Evolutionary conservation across 2,329 filamentous ascomycete species (phyloP), one percentile per base, ranked within the genome.

Genomic region (Xylariaceae sp.): DNA sequence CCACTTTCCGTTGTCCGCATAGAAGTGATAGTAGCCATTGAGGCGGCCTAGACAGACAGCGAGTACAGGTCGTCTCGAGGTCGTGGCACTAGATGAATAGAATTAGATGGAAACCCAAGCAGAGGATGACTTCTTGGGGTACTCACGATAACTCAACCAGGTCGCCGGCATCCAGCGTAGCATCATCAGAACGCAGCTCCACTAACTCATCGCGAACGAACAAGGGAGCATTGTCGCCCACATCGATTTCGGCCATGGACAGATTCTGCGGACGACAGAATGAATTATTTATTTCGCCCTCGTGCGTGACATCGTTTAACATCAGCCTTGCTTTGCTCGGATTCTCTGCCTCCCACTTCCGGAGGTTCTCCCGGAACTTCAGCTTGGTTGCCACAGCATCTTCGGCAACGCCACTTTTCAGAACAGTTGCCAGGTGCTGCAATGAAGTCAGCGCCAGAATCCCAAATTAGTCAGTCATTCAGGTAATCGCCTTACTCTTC

Each of bases 1-100:
- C 73, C 77, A 78, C 65, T 77, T 78, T 62, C 82, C 82, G 13
- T 75, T 78, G 63, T 69, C 76, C 35, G 79, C 78, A 68, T 83
- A 84, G 67, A 80, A 83, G 67, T 84, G 81, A 64, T 82, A 74
- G 48, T 78, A 73, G 15, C 77, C 77, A 45, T 79, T 76, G 63
- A 81, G 76, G 56, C 73, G 76, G 11, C 82, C 82, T 6, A 86
- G 72, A 63, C 80, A 83, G 50, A 86, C 68, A 10, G 77, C 82
- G 50, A 85, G 73, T 13, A 82, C 62, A 3, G 79, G 77, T 17
- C 78, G 71, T 30, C 79, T 73, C 9, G 76, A 77, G n/a, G 73
- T 70, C 7, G 71, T 65, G 35, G 69, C 70, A 41, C 73, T 75
- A 49, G 8, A 37, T 6, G 37, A 4, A 35, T 50, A 10, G 23